Conservation (phyloP, 768 basidiomycete genomes). For the Russula compacta region DNA sequence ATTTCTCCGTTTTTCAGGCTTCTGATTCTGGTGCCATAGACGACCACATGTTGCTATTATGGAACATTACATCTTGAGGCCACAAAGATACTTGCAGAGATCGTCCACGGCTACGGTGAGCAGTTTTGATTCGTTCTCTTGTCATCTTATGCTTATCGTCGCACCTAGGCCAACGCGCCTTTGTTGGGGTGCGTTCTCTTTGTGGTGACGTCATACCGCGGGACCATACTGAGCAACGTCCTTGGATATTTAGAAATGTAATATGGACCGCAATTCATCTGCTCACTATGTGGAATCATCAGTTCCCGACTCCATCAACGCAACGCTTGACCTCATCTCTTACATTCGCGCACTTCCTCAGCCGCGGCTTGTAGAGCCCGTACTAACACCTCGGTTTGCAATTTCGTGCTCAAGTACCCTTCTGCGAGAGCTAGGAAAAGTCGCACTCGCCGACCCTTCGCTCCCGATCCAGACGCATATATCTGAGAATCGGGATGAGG, state of each 20-base stretch:
- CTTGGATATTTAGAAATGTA: slow-evolving; percentile 56
- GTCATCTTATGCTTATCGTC: background rate
- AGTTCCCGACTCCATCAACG: slow-evolving; percentile 44
- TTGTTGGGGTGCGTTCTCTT: slow-evolving; percentile 59
- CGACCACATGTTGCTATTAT: slow-evolving; percentile 92
- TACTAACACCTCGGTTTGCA: slow-evolving; percentile 94
- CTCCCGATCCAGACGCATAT: slow-evolving; percentile 90
- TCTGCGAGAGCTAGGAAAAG: slow-evolving; percentile 47
- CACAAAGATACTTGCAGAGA: slow-evolving; percentile 73
- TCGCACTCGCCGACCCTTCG: slow-evolving; percentile 49
- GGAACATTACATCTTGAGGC: slow-evolving; percentile 73
- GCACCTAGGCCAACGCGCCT: slow-evolving; percentile 65
- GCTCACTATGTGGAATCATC: slow-evolving; percentile 62
- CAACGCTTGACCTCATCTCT: slow-evolving; percentile 55
- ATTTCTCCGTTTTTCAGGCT: background rate
- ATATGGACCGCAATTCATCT: slow-evolving; percentile 74
- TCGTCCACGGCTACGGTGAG: slow-evolving; percentile 53
- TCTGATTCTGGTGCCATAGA: slow-evolving; percentile 37
- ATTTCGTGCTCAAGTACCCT: slow-evolving; percentile 76
- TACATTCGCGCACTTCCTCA: slow-evolving; percentile 55
- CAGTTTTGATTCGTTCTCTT: background rate
- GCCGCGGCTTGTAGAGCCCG: slow-evolving; percentile 69
- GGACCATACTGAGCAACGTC: background rate
- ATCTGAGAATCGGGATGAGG: slow-evolving; percentile 72
- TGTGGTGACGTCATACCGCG: background rate